phyloP scores from a whole-genome alignment of 345 rosid species.

The Pseudoturritis turrita region DNA sequence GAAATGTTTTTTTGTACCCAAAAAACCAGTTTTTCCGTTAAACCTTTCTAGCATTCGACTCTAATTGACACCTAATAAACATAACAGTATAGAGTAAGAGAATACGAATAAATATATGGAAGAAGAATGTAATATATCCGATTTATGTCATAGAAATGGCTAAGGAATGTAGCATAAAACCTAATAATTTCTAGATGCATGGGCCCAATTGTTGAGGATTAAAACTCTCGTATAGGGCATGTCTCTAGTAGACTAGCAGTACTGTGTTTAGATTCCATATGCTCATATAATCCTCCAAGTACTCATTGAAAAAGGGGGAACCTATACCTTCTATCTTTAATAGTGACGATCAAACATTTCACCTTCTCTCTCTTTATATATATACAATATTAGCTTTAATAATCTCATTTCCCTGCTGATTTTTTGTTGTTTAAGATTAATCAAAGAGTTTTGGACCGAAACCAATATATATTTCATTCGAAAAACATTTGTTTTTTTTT shows the following conservation, averaged over 20 bases:
- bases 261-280: conserved; percentile 29
- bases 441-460: too few relatives aligned
- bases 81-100: neutral
- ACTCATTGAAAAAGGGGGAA: conserved; percentile 27
- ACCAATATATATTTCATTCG: too few relatives aligned
- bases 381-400: neutral
- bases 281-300: conserved; percentile 33
- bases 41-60: neutral
- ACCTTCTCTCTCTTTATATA: conserved; percentile 17
- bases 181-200: neutral
- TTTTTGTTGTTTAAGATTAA: neutral
- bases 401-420: neutral
- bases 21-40: neutral
- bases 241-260: conserved; percentile 15
- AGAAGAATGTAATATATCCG: neutral
- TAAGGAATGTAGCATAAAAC: conserved; percentile 28
- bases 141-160: conserved; percentile 18
- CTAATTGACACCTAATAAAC: neutral
- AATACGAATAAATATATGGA: conserved; percentile 11
- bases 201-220: conserved; percentile 22
- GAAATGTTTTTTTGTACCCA: neutral
- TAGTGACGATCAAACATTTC: conserved; percentile 20
- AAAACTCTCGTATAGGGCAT: conserved; percentile 1
- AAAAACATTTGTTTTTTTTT: too few relatives aligned
- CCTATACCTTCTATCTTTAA: conserved; percentile 29